Evolutionary conservation across 176 grass and related monocot species (phyloP).

Genomic region (Triticum turgidum): DNA sequence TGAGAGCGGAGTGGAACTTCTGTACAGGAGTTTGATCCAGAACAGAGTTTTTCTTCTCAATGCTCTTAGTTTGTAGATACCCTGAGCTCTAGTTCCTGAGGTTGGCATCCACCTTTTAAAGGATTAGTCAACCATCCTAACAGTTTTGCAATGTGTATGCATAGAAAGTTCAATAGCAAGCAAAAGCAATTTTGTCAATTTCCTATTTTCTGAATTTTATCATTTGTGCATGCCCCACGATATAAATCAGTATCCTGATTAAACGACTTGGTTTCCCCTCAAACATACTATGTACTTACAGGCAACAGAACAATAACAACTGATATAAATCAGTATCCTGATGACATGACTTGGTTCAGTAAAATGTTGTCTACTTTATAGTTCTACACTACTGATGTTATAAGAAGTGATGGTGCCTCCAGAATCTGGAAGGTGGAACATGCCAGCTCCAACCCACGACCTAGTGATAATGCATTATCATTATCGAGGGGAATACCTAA

Average conservation of each 20-base stretch:
- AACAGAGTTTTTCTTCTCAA: constrained; percentile 57
- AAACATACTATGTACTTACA: background rate
- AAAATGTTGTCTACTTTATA: too few relatives aligned
- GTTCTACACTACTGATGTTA: too few relatives aligned
- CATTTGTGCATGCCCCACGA: background rate
- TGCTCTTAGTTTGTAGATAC: constrained; percentile 32
- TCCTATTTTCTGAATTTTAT: background rate
- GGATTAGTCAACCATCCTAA: constrained; percentile 26
- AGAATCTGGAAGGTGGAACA: background rate
- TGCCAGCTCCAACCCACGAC: background rate
- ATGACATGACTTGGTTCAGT: too few relatives aligned
- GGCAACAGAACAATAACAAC: background rate
- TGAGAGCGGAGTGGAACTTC: constrained; percentile 23
- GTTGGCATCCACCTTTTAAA: constrained; percentile 41
- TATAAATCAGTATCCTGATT: constrained; percentile 1
- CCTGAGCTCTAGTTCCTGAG: background rate
- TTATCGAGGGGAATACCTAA: background rate
- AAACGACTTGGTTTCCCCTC: background rate
- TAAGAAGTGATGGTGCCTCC: too few relatives aligned
- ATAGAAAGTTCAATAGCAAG: constrained; percentile 2
- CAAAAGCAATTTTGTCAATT: background rate
- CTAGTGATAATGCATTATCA: background rate
- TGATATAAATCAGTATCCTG: too few relatives aligned
- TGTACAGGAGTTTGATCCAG: constrained; percentile 45
- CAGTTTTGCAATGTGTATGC: constrained; percentile 15